Conservation (phyloP, 441 rosid species). For the Arabidopsis lyrata region DNA sequence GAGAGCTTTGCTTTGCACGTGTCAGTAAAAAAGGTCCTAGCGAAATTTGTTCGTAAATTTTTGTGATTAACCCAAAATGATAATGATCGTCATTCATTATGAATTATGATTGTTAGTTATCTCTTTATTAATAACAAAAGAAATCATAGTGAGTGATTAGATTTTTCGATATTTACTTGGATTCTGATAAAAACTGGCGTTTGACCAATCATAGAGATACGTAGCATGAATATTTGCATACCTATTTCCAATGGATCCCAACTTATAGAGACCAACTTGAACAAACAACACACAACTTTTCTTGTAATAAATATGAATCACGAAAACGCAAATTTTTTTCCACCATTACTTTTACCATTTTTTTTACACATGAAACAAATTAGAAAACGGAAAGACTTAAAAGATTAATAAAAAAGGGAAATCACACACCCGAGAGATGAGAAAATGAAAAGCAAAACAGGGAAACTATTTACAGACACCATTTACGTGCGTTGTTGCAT, state of each 20-base stretch:
- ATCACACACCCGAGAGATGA: slow-evolving; percentile 43
- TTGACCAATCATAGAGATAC: background rate
- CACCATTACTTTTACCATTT: slow-evolving; percentile 42
- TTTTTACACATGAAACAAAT: slow-evolving; percentile 48
- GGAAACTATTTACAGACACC: slow-evolving; percentile 47
- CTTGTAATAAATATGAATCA: slow-evolving; percentile 11
- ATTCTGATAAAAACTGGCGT: background rate
- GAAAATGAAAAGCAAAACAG: slow-evolving; percentile 20
- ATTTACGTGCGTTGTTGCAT: slow-evolving; percentile 41
- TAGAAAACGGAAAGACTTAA: slow-evolving; percentile 28
- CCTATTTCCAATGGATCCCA: background rate
- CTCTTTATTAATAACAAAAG: background rate
- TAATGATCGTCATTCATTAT: background rate
- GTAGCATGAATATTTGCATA: background rate
- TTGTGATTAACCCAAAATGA: background rate
- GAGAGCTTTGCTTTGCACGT: background rate
- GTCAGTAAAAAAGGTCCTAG: background rate
- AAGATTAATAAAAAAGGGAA: slow-evolving; percentile 27
- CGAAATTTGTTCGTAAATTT: background rate
- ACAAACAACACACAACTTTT: background rate
- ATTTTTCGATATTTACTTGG: background rate
- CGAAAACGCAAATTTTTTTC: slow-evolving; percentile 31
- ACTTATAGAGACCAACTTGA: slow-evolving; percentile 6
- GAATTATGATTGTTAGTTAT: background rate
- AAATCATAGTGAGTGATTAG: background rate